Evolutionary conservation across 176 grass and related monocot genomes (phyloP), one percentile per base, ranked within the genome.

Genomic region (Ensete glaucum): DNA sequence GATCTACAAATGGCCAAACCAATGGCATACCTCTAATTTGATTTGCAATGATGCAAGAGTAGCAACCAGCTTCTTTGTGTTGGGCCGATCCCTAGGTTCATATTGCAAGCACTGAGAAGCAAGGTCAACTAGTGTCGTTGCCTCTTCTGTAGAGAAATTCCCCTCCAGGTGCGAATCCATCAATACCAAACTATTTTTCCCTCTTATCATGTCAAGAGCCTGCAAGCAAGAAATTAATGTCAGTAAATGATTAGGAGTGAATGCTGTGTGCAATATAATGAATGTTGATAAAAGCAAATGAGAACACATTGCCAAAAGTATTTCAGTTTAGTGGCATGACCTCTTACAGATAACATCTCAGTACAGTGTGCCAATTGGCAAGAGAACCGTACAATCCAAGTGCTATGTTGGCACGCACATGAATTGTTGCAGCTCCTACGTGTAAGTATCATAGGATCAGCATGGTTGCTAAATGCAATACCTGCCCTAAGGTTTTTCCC

Each of bases 141-240:
- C 94, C 79, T 91, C 88, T 71, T 98, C 88, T 9, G 84, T 89
- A 14, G 94, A 87, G 75, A 93, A 93, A 14, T 93, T 91, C 14
- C 94, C 94, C 60, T 98, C 94, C 74, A 98, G 63, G 88, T 98
- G 94, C 70, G 94, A 98, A 72, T 98, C 94, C 94, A 98, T 89
- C 54, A 98, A 54, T 43, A 86, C 49, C 55, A 80, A 77, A 53
- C 86, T 83, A 67, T 91, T 85, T 58, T 88, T 87, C 34, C 73
- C 79, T 78, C 83, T 85, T 77, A 98, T 98, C 94, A 98, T 91
- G 27, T 98, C 94, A 78, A 89, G 84, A 74, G 94, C 94, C 94
- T 98, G 80, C 64, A 67, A 43, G 13, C 48, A 83, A 59, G 17
- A 80, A 78, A 57, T 57, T 3, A 57, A 57, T 16, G 56, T 62